Conservation (phyloP, 345 rosid species). For the Turnera subulata region DNA sequence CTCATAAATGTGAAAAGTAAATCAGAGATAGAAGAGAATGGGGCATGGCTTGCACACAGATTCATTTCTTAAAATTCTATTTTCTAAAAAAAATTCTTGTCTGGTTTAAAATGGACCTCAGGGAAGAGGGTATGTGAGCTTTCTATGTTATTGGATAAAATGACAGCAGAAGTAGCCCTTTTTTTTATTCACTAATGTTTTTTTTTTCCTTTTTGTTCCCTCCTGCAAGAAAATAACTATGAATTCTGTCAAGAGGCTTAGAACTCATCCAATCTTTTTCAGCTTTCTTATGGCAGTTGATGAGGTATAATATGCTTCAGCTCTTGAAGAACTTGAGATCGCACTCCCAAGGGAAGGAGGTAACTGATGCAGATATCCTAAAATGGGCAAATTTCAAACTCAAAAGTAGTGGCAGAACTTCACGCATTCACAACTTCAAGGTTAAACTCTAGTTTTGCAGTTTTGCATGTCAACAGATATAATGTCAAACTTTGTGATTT, state of each 20-base stretch:
- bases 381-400: constrained; percentile 77
- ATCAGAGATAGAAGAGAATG: too few species aligned
- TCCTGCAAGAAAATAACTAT: background rate
- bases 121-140: background rate
- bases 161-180: too few species aligned
- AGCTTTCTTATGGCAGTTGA: constrained; percentile 92
- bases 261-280: constrained; percentile 26
- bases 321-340: constrained; percentile 78
- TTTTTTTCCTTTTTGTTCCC: background rate
- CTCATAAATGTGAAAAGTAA: too few species aligned
- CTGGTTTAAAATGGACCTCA: too few species aligned
- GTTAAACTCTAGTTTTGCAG: constrained; percentile 29
- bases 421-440: constrained; percentile 73
- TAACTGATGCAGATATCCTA: constrained; percentile 70
- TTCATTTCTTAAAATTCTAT: too few species aligned
- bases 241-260: constrained; percentile 4
- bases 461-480: background rate
- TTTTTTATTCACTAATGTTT: too few species aligned
- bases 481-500: background rate
- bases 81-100: too few species aligned
- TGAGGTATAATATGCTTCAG: constrained; percentile 90
- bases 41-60: too few species aligned
- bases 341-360: constrained; percentile 69
- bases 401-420: constrained; percentile 50
- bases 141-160: too few species aligned